Conservation (phyloP, 2,329 filamentous ascomycete species). For the Cercospora nicotianae region DNA sequence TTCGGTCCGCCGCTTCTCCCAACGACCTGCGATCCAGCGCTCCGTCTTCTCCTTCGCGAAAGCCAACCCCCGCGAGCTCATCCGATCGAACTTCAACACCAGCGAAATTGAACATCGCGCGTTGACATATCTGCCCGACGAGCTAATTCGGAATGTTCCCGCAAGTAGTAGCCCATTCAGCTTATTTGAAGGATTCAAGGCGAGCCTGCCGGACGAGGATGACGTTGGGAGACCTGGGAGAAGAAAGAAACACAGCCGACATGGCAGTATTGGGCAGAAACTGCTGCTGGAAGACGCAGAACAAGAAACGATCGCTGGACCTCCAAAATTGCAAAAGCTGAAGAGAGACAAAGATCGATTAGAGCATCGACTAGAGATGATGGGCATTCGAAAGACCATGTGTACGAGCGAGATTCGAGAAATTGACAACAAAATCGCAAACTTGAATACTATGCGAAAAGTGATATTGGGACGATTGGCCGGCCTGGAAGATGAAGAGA, state of each 20-base stretch:
- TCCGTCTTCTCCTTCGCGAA: conserved; percentile 88
- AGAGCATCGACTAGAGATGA: conserved; percentile 85
- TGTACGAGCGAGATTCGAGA: conserved; percentile 93
- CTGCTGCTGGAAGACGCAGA: conserved; percentile 60
- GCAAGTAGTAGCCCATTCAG: conserved; percentile 84
- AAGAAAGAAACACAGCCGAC: conserved; percentile 66
- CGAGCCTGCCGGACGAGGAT: conserved; percentile 72
- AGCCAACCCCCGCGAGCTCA: conserved; percentile 89
- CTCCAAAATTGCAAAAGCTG: conserved; percentile 69
- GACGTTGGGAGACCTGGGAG: conserved; percentile 43
- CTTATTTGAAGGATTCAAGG: conserved; percentile 94
- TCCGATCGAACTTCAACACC: conserved; percentile 86
- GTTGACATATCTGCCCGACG: conserved; percentile 82
- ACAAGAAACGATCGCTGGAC: conserved; percentile 59
- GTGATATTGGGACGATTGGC: conserved; percentile 88
- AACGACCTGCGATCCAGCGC: conserved; percentile 78
- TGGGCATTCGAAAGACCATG: conserved; percentile 94
- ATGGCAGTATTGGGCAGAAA: conserved; percentile 73
- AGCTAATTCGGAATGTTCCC: conserved; percentile 84
- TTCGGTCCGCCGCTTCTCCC: conserved; percentile 85
- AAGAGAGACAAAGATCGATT: conserved; percentile 77
- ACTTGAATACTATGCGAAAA: conserved; percentile 86
- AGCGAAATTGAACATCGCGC: conserved; percentile 93
- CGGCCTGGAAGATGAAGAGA: conserved; percentile 84
- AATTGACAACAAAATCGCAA: conserved; percentile 95